Base-by-base conservation (phyloP, 306 rosid species). In the Trifolium dubium region DNA sequence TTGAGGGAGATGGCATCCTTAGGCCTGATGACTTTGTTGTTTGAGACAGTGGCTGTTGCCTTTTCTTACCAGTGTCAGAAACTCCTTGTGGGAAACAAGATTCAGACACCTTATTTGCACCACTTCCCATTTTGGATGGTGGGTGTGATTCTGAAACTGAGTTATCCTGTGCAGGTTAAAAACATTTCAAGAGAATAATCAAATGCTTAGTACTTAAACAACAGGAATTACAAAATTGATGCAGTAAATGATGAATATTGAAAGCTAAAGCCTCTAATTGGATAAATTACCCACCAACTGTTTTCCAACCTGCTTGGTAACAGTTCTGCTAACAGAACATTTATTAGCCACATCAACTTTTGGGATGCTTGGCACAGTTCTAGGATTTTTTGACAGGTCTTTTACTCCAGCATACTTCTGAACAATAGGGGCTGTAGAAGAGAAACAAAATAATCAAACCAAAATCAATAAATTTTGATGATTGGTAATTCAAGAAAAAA, bases 1-100 rank as follows among this genome's bases (percentile, higher is more conserved):
- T 69, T 2, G 98, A 91, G 31, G 98, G 98, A 74, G 98, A 89
- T 69, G 98, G 98, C 98, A 83, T 91, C 81, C 98, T 81, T 64
- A 91, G 76, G 83, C 97, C 92, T 46, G 98, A 91, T 49, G 87
- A 91, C 78, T 86, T 94, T 77, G 84, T 73, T 12, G 84, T 61
- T 71, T 74, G 92, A 32, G 65, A 50, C 53, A 73, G 88, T 70
- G 75, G n/a, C 9, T 40, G 69, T 58, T 58, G 86, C 81, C 9
- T 70, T 71, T 78, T 82, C 69, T 77, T 81, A 70, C 69, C 79
- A 56, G 65, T n/a, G 51, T 40, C 23, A 71, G 70, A 70, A 73
- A 76, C 77, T 79, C 59, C 80, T 68, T 51, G 83, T 47, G 85
- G 66, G 35, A 71, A 75, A 79, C 82, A 73, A 73, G 75, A 73